These are phyloP conservation scores for Grosmannia penicillata DNA, from an alignment of 2,329 filamentous ascomycete species.

Conservation along the genomic window DNA sequence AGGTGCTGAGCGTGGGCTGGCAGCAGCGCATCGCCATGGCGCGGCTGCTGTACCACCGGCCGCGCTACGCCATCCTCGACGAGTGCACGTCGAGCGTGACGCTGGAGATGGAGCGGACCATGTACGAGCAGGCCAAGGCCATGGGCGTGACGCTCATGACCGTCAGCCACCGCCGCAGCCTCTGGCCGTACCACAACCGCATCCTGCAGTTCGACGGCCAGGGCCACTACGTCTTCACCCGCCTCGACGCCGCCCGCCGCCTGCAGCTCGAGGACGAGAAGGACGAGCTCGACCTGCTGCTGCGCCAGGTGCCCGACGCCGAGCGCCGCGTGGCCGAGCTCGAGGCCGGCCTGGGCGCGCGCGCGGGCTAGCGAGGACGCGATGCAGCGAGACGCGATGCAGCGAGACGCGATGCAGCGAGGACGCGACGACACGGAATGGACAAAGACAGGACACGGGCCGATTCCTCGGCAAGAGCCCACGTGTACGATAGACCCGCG, in stretches of 20 bases:
- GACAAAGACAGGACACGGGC: too few species aligned
- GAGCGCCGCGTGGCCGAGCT: slow-evolving; percentile 75
- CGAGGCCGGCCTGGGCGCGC: too few species aligned
- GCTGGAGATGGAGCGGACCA: slow-evolving; percentile 81
- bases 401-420: too few species aligned
- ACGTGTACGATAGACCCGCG: too few species aligned
- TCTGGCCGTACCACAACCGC: slow-evolving; percentile 93
- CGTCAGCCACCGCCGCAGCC: slow-evolving; percentile 73
- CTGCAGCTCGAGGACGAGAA: slow-evolving; percentile 88
- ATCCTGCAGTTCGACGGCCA: slow-evolving; percentile 96
- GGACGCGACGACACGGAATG: too few species aligned
- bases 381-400: too few species aligned
- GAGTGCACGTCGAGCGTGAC: slow-evolving; percentile 96
- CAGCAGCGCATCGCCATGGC: slow-evolving; percentile 98
- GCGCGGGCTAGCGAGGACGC: too few species aligned
- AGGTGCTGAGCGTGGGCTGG: slow-evolving; percentile 79
- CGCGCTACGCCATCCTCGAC: slow-evolving; percentile 88
- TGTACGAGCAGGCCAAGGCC: slow-evolving; percentile 93
- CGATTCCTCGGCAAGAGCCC: too few species aligned
- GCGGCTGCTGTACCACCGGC: slow-evolving; percentile 81
- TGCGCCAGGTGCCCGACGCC: slow-evolving; percentile 76
- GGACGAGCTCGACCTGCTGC: slow-evolving; percentile 76
- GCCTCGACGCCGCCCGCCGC: slow-evolving; percentile 73
- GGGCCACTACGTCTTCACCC: slow-evolving; percentile 79
- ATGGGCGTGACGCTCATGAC: slow-evolving; percentile 94